These are phyloP conservation scores for Neostapfia colusana DNA, from an alignment of 176 grass and related monocot genomes.

Conservation along the genomic window DNA sequence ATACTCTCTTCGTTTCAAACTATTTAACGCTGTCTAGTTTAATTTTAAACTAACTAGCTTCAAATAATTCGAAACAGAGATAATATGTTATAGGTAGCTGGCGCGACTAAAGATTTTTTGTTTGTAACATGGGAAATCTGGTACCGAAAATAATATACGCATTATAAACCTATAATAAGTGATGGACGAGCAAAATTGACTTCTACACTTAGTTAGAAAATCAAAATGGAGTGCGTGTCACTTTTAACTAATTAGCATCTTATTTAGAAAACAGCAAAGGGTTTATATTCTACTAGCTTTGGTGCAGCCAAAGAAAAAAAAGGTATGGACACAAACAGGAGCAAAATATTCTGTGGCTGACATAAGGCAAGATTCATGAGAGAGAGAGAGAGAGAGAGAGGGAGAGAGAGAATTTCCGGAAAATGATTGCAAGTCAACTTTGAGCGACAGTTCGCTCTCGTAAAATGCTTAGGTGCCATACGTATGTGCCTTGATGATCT, in stretches of 20 bases:
- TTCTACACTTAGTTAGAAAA: background rate
- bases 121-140: background rate
- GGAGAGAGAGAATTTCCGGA: background rate
- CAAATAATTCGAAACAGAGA: no score
- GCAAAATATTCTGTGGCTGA: slow-evolving; percentile 20
- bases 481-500: background rate
- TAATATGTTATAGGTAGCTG: no score
- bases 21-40: no score
- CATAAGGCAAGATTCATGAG: slow-evolving; percentile 12
- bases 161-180: background rate
- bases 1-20: no score
- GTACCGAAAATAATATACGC: background rate
- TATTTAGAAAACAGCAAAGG: no score
- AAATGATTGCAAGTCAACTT: slow-evolving; percentile 11
- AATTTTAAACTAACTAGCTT: no score
- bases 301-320: background rate
- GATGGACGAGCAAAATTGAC: background rate
- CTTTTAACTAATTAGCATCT: background rate
- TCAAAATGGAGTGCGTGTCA: background rate
- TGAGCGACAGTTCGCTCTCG: background rate
- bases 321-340: slow-evolving; percentile 17
- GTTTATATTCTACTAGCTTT: no score
- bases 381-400: slow-evolving; percentile 7
- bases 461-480: background rate
- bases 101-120: background rate